A percentile compares a stretch with the other conserved stretches of the same genome.
Conservation (phyloP, 2,329 filamentous ascomycete genomes). For the Metarhizium brunneum region DNA sequence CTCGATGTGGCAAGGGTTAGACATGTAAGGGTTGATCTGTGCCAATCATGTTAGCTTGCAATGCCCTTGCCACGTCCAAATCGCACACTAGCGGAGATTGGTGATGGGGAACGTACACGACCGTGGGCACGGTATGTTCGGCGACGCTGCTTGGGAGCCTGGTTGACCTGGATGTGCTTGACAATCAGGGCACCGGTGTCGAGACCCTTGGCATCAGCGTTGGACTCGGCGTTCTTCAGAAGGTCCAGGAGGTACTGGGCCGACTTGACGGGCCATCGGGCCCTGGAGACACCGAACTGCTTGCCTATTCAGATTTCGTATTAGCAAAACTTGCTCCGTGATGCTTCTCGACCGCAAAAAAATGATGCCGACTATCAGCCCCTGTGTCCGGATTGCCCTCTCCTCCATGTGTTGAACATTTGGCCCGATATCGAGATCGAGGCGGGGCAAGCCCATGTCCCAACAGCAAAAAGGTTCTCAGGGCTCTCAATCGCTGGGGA, state of each 20-base stretch:
- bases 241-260: conserved; percentile 96
- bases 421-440: too few relatives aligned
- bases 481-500: background rate
- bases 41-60: conserved; percentile 16
- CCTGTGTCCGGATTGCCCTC: too few relatives aligned
- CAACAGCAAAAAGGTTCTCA: too few relatives aligned
- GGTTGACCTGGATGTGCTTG: conserved; percentile 99
- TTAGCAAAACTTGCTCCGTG: conserved; percentile 15
- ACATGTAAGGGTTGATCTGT: conserved; percentile 99
- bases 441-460: too few relatives aligned
- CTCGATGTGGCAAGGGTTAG: conserved; percentile 99
- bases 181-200: conserved; percentile 96
- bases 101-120: conserved; percentile 63
- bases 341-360: too few relatives aligned
- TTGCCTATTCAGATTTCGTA: conserved; percentile 59
- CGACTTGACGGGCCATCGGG: conserved; percentile 98
- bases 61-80: background rate
- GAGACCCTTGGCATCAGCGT: conserved; percentile 93
- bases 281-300: conserved; percentile 95
- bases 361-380: too few relatives aligned
- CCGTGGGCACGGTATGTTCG: conserved; percentile 99
- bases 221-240: conserved; percentile 95
- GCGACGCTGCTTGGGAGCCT: conserved; percentile 98
- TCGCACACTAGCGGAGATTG: background rate
- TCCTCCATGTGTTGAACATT: too few relatives aligned